phyloP scores from a whole-genome alignment of 345 rosid genomes.

The Clausena lansium region DNA sequence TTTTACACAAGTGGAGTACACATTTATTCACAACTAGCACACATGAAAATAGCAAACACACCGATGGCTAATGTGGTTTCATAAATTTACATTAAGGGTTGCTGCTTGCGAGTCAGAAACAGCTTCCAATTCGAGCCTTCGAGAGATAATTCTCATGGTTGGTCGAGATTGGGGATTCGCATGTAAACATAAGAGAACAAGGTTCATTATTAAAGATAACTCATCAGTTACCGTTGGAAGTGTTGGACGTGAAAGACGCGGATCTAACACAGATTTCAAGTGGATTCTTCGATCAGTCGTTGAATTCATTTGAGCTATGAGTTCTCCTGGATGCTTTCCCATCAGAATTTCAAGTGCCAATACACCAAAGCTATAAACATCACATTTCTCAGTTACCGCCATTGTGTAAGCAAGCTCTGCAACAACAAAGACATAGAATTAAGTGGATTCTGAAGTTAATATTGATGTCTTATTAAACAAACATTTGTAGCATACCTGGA shows the following conservation, averaged over 20 bases:
- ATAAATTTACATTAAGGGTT: no score
- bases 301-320: constrained; percentile 1
- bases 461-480: no score
- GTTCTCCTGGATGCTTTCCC: constrained; percentile 11
- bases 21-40: no score
- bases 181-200: constrained; percentile 5
- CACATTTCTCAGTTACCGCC: constrained; percentile 9
- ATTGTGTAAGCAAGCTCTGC: constrained; percentile 12
- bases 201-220: neutral
- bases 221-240: constrained; percentile 1
- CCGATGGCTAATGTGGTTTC: no score
- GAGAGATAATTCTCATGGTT: constrained; percentile 16
- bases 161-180: constrained; percentile 21
- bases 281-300: neutral
- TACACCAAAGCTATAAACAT: constrained; percentile 13
- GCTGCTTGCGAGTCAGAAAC: neutral
- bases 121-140: neutral
- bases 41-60: no score
- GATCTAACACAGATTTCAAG: constrained; percentile 16
- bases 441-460: neutral
- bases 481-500: neutral
- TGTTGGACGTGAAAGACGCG: neutral
- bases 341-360: constrained; percentile 10
- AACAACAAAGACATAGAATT: neutral
- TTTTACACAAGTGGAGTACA: no score